These are phyloP conservation scores for Carex myosuroides DNA, from an alignment of 176 grass and related monocot species.

Conservation along the genomic window DNA sequence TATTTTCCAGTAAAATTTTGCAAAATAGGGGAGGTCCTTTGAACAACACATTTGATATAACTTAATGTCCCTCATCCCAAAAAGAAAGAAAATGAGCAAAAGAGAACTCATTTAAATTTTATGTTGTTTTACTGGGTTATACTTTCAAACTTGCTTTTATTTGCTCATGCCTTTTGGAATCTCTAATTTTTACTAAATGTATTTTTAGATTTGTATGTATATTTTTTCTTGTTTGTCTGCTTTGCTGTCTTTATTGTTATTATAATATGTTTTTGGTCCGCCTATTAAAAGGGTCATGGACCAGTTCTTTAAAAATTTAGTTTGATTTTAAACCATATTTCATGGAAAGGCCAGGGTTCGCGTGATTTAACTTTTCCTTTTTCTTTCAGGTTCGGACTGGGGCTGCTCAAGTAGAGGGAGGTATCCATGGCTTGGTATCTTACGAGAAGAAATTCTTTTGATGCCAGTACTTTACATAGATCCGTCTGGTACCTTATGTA, in stretches of 20 bases:
- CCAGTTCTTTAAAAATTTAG: background rate
- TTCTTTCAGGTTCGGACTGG: conserved; percentile 60
- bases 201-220: background rate
- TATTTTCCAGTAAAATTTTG: background rate
- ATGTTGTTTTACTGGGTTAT: background rate
- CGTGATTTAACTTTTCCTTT: background rate
- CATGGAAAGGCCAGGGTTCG: background rate
- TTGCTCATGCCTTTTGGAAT: background rate
- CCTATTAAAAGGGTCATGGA: background rate
- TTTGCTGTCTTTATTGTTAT: background rate
- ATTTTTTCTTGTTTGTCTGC: background rate
- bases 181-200: background rate
- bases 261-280: background rate
- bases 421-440: conserved; percentile 74
- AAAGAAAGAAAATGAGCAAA: background rate
- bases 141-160: background rate
- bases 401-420: conserved; percentile 84
- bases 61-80: background rate
- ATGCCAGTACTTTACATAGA: background rate
- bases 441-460: conserved; percentile 82
- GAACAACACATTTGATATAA: background rate
- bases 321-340: background rate
- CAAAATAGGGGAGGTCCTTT: background rate
- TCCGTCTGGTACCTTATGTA: background rate
- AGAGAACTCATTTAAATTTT: background rate